Percentiles rank a stretch among this genome's conserved stretches.
These are phyloP conservation scores for Primulina eburnea DNA, from an alignment of 257 asterid genomes.

Conservation along the genomic window DNA sequence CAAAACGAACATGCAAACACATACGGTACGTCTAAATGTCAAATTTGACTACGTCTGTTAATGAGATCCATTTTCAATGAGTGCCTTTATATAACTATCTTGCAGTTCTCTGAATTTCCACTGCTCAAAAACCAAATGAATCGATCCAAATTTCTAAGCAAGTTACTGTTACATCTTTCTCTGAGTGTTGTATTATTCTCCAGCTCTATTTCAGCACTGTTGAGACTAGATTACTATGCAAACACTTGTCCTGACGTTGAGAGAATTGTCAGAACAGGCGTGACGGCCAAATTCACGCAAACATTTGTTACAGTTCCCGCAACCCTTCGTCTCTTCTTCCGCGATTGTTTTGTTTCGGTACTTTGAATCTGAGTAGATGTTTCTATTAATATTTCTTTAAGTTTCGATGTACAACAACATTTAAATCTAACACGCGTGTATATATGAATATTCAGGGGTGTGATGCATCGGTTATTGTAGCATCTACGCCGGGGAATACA, in stretches of 20 bases:
- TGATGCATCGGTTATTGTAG: constrained; percentile 72
- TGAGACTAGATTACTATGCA: constrained; percentile 35
- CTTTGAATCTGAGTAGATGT: too few species aligned
- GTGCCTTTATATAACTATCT: neutral
- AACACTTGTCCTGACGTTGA: constrained; percentile 44
- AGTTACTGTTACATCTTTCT: too few species aligned
- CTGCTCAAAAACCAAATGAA: neutral
- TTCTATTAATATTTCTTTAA: too few species aligned
- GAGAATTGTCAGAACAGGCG: constrained; percentile 36
- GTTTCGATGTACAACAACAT: too few species aligned
- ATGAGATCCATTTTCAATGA: too few species aligned
- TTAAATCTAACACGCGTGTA: neutral
- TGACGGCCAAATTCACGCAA: constrained; percentile 36
- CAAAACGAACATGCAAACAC: too few species aligned
- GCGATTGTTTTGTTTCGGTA: constrained; percentile 48
- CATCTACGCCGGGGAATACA: constrained; percentile 52
- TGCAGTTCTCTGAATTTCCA: neutral
- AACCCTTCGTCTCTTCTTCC: constrained; percentile 48
- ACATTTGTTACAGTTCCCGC: constrained; percentile 46
- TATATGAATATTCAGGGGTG: constrained; percentile 51
- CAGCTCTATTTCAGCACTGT: constrained; percentile 34
- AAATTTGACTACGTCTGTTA: neutral
- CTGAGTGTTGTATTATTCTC: constrained; percentile 16
- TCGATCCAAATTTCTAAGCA: neutral
- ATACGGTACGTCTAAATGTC: too few species aligned